A percentile compares a stretch with the other conserved stretches of the same genome.
Conservation (phyloP, 768 basidiomycete genomes). For the Kwoniella dejecticola region DNA sequence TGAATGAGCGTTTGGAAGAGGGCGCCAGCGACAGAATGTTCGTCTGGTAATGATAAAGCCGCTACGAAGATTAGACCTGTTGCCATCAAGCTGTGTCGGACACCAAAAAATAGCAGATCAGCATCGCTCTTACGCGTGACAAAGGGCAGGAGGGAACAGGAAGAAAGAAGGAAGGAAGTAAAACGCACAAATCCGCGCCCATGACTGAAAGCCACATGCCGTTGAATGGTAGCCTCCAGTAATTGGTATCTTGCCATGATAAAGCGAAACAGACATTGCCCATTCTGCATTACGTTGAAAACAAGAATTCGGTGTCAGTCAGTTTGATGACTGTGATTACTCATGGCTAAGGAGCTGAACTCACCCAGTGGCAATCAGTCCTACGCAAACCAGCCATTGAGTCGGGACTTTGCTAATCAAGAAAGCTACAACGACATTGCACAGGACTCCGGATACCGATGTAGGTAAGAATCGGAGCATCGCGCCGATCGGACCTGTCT, state of each 20-base stretch:
- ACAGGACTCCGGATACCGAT: conserved; percentile 38
- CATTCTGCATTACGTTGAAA: no score
- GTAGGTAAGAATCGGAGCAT: conserved; percentile 44
- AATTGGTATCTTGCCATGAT: conserved; percentile 26
- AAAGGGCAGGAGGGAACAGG: no score
- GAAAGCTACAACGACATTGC: conserved; percentile 46
- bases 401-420: conserved; percentile 45
- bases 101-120: neutral
- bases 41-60: conserved; percentile 39
- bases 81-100: conserved; percentile 41
- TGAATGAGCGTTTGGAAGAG: conserved; percentile 49
- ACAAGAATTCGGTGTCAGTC: neutral
- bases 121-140: neutral
- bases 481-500: conserved; percentile 15
- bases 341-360: no score
- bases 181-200: conserved; percentile 47
- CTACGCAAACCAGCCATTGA: conserved; percentile 49
- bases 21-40: conserved; percentile 45
- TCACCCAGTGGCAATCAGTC: conserved; percentile 50
- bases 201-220: conserved; percentile 41
- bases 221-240: conserved; percentile 40
- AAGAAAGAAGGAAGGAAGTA: no score
- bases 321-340: no score
- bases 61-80: conserved; percentile 47
- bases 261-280: conserved; percentile 41